phyloP scores from a whole-genome alignment of 306 rosid species.

The Astragalus membranaceus region DNA sequence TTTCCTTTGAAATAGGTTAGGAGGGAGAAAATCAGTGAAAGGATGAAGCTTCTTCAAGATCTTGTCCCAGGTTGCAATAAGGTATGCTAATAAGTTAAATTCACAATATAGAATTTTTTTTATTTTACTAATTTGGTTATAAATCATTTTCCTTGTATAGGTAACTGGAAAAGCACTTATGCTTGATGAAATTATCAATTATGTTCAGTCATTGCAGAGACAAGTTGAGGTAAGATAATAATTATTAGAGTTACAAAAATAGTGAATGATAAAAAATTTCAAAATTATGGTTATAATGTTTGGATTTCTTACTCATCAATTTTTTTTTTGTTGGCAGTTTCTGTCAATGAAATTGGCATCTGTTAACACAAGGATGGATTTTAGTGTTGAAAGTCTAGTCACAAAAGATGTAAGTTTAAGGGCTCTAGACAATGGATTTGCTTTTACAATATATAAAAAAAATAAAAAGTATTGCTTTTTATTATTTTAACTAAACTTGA shows the following conservation, averaged over 20 bases:
- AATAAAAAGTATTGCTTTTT: background rate
- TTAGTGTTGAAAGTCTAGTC: constrained; percentile 59
- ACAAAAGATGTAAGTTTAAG: constrained; percentile 70
- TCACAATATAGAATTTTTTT: background rate
- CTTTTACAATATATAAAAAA: constrained; percentile 8
- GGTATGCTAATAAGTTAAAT: constrained; percentile 33
- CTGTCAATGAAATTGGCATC: constrained; percentile 95
- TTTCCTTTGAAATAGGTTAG: constrained; percentile 48
- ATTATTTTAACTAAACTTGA: constrained; percentile 18
- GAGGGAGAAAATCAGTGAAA: constrained; percentile 96
- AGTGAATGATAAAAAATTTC: background rate
- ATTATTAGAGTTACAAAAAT: background rate
- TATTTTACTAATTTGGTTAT: constrained; percentile 14
- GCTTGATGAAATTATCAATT: constrained; percentile 97
- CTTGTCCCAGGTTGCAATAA: constrained; percentile 96
- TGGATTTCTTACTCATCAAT: constrained; percentile 12
- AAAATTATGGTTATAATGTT: background rate
- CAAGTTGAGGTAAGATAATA: constrained; percentile 75
- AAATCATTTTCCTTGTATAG: constrained; percentile 27
- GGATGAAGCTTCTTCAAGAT: constrained; percentile 97
- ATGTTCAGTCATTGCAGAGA: constrained; percentile 94
- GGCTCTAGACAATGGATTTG: constrained; percentile 23
- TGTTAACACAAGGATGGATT: constrained; percentile 80
- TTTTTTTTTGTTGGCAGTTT: constrained; percentile 46
- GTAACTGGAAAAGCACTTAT: constrained; percentile 95